Conservation (phyloP, 176 grass and related monocot genomes). For the Dendrocalamus sinicus region DNA sequence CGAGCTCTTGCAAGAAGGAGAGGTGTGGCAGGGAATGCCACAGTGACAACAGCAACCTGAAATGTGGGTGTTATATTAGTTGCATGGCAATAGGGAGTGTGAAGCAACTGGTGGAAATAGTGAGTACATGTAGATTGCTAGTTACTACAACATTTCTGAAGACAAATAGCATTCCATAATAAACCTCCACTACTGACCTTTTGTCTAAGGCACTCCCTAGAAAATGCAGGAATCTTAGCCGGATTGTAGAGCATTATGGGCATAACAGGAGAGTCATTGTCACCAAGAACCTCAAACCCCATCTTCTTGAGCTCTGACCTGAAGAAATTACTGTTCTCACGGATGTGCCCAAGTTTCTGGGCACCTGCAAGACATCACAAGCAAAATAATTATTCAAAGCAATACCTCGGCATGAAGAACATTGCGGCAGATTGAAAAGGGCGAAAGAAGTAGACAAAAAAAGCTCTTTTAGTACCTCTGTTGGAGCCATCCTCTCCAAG, state of each 20-base stretch:
- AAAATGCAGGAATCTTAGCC: conserved; percentile 86
- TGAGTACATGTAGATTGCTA: background rate
- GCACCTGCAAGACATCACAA: conserved; percentile 61
- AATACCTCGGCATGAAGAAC: background rate
- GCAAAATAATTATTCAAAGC: conserved; percentile 7
- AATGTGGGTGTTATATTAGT: conserved; percentile 8
- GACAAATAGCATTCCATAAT: background rate
- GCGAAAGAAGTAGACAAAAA: background rate
- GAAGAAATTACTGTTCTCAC: conserved; percentile 96
- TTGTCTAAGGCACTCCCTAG: conserved; percentile 78
- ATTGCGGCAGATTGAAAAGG: background rate
- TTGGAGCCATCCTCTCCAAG: conserved; percentile 83
- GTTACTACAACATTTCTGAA: background rate
- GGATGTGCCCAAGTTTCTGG: conserved; percentile 79
- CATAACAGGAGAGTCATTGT: conserved; percentile 90
- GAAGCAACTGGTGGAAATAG: background rate
- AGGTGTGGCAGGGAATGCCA: conserved; percentile 83
- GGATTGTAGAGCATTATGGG: conserved; percentile 93
- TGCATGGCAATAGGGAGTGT: background rate
- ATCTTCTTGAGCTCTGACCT: conserved; percentile 86
- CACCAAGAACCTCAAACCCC: conserved; percentile 91
- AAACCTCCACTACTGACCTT: conserved; percentile 56
- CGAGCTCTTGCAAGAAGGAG: conserved; percentile 78
- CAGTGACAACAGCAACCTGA: conserved; percentile 80
- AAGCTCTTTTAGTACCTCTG: conserved; percentile 49